These are phyloP conservation scores for Staphylotrichum longicolle DNA, from an alignment of 495 filamentous ascomycete genomes.

Conservation along the genomic window DNA sequence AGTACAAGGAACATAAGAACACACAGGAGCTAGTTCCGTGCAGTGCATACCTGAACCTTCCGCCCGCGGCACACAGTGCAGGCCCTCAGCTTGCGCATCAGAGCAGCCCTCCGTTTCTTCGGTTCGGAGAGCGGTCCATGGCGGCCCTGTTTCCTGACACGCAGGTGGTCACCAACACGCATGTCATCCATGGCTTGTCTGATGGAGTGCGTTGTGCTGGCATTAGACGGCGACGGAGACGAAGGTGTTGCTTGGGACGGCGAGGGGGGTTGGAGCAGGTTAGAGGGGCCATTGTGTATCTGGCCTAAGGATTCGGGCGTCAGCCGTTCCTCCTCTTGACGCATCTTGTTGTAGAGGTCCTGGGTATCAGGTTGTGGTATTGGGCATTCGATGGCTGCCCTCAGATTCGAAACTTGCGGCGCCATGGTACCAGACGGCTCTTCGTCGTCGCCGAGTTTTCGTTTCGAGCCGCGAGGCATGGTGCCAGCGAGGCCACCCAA, in stretches of 20 bases:
- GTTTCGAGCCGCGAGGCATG: background rate
- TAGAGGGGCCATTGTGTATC: background rate
- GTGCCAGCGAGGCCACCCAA: background rate
- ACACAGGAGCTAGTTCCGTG: background rate
- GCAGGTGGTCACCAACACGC: constrained; percentile 11
- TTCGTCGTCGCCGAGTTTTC: background rate
- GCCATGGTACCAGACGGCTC: constrained; percentile 8
- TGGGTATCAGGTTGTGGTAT: constrained; percentile 35
- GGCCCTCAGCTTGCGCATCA: constrained; percentile 32
- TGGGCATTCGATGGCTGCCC: background rate
- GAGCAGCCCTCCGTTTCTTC: constrained; percentile 23
- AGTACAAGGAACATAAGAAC: background rate
- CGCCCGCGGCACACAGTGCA: constrained; percentile 29
- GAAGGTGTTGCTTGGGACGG: constrained; percentile 18
- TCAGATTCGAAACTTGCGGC: background rate
- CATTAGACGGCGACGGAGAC: constrained; percentile 21
- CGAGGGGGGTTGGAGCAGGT: constrained; percentile 20
- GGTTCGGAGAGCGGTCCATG: constrained; percentile 19
- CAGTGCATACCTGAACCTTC: constrained; percentile 25
- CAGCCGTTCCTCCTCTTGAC: constrained; percentile 6
- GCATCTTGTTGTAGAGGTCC: constrained; percentile 34
- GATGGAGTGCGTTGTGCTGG: constrained; percentile 24
- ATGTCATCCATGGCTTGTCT: constrained; percentile 8
- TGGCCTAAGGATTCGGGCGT: background rate
- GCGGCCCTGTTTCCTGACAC: constrained; percentile 17